Percentiles rank a stretch among this genome's conserved stretches.
These are phyloP conservation scores for Funneliformis caledonium DNA, from an alignment of 371 early-diverging fungal species.

Conservation along the genomic window DNA sequence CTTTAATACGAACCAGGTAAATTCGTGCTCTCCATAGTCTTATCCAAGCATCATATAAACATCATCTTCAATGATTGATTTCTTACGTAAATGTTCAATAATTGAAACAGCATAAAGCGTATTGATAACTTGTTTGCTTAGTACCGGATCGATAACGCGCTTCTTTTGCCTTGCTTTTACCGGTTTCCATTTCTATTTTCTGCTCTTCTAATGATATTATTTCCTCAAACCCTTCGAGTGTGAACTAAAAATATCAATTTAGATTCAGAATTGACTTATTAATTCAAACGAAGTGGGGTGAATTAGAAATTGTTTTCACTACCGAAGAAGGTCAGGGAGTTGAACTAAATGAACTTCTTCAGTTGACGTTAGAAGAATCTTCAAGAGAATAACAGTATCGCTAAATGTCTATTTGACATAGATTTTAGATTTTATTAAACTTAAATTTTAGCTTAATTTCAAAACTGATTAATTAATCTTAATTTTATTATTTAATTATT, in stretches of 20 bases:
- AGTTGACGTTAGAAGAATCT: conserved; percentile 9
- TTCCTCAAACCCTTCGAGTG: conserved; percentile 11
- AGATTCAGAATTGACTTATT: too few species aligned
- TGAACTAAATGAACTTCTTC: not conserved
- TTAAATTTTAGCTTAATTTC: too few species aligned
- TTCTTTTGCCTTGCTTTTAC: not conserved
- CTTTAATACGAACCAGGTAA: not conserved
- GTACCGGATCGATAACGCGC: not conserved
- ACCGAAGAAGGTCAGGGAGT: not conserved
- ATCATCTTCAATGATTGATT: not conserved
- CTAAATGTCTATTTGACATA: conserved; percentile 16
- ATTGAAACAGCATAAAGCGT: conserved; percentile 20
- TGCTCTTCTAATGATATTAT: not conserved
- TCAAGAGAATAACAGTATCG: conserved; percentile 1
- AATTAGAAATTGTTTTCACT: conserved; percentile 20
- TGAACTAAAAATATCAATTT: too few species aligned
- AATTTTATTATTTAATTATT: too few species aligned
- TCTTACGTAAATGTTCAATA: not conserved
- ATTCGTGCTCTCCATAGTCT: conserved; percentile 5
- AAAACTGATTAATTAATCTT: too few species aligned
- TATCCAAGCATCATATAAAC: conserved; percentile 23
- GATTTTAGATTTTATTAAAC: too few species aligned
- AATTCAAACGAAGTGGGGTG: too few species aligned
- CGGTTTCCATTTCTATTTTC: not conserved
- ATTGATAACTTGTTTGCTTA: conserved; percentile 17